Evolutionary conservation across 371 early-diverging fungal species (phyloP), one percentile per base, ranked within the genome.

Genomic region (Apophysomyces trapeziformis): DNA sequence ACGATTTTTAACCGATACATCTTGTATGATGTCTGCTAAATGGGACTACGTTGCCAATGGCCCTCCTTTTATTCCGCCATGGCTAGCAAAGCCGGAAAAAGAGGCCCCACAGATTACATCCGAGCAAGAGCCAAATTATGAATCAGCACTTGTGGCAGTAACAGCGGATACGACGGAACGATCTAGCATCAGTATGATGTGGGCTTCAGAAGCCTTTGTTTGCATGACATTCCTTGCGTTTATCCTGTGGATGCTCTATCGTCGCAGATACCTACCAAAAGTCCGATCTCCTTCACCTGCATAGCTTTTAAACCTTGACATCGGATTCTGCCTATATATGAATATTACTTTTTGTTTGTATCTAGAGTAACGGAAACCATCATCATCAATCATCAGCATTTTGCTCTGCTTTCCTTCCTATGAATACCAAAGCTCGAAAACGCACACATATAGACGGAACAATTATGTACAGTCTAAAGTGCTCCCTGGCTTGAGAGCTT

Each of bases 31-130:
- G 7, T n/a, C 44, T 3, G 77, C 75, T 0, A 79, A 79, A 54
- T 79, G 80, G 80, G 61, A 68, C n/a, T 79, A 79, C 56, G 63
- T 72, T 1, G 7, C 13, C 1, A 7, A 67, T 5, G 77, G 77
- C 1, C 75, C 70, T 6, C 80, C 80, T 26, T 79, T 69, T 45
- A 47, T 56, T 45, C 43, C 54, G 36, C 54, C 54, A 50, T 50
- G 54, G 54, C 18, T 9, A 18, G 21, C 54, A 1, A 50, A 5
- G 11, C 5, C 21, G 9, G 21, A n/a, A 50, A 50, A n/a, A 4
- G 7, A 18, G 4, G 9, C 32, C 32, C 32, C 32, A 26, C 32
- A 26, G 32, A 26, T 26, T 26, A 26, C 32, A 26, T 26, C 32
- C 32, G 32, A 26, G 3, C 32, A 26, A 26, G 32, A 26, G 32